A percentile compares a stretch with the other conserved stretches of the same genome.
These are phyloP conservation scores for Suillus sp. DNA, from an alignment of 768 basidiomycete genomes.

Conservation along the genomic window DNA sequence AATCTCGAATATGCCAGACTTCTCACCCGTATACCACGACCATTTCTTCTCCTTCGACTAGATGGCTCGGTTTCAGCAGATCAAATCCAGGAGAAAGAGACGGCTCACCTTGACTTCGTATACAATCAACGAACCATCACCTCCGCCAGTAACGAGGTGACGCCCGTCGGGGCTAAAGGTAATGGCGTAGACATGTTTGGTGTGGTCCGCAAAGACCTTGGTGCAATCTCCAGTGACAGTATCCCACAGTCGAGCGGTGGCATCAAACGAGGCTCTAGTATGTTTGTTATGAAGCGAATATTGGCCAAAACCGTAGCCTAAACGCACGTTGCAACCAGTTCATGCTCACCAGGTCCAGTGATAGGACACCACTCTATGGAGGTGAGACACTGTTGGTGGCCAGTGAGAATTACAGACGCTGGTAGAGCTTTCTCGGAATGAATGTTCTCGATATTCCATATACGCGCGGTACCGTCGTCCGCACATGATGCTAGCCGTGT, in stretches of 20 bases:
- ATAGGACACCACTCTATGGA: conserved; percentile 71
- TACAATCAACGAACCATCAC: conserved; percentile 75
- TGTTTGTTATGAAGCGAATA: not conserved
- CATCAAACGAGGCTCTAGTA: conserved; percentile 76
- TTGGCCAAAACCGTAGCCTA: not conserved
- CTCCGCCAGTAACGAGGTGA: conserved; percentile 75
- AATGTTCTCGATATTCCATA: conserved; percentile 68
- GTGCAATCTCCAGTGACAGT: conserved; percentile 75
- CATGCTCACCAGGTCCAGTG: conserved; percentile 48
- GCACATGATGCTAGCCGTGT: conserved; percentile 80
- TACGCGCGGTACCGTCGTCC: conserved; percentile 75
- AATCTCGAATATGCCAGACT: conserved; percentile 73
- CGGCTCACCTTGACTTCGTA: conserved; percentile 67
- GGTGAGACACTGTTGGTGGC: conserved; percentile 68
- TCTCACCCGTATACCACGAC: conserved; percentile 67
- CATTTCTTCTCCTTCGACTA: conserved; percentile 51
- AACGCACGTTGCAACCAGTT: conserved; percentile 72
- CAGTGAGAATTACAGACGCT: conserved; percentile 46
- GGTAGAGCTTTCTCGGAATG: conserved; percentile 28
- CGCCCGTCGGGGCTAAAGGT: conserved; percentile 75
- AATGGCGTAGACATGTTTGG: conserved; percentile 69
- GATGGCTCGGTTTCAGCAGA: conserved; percentile 26
- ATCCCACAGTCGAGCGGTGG: conserved; percentile 83
- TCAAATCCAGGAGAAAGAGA: not conserved
- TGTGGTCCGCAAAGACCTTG: conserved; percentile 71